Conservation (phyloP, 371 early-diverging fungal species). For the Mortierella sp. region DNA sequence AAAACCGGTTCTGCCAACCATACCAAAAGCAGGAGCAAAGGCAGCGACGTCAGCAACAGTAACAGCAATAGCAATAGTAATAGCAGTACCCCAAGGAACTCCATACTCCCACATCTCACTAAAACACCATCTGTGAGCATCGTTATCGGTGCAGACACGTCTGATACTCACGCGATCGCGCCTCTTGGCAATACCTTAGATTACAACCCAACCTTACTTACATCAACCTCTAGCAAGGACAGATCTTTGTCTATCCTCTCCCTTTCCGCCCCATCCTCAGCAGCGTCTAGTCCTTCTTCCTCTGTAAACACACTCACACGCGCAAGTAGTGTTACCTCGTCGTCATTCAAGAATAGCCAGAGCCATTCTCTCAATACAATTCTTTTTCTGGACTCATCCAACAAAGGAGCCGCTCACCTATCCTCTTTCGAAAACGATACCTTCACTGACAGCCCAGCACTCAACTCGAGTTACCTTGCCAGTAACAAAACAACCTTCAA, state of each 20-base stretch:
- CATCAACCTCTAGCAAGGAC: conserved; percentile 21
- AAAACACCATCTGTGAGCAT: conserved; percentile 30
- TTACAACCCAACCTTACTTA: conserved; percentile 25
- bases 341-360: conserved; percentile 26
- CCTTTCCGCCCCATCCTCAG: conserved; percentile 34
- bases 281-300: conserved; percentile 43
- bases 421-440: conserved; percentile 66
- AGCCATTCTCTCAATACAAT: conserved; percentile 18
- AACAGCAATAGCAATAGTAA: conserved; percentile 13
- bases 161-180: conserved; percentile 7
- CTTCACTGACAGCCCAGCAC: conserved; percentile 64
- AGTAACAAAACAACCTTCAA: conserved; percentile 63
- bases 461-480: conserved; percentile 63
- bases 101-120: conserved; percentile 3
- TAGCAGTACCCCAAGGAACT: conserved; percentile 37
- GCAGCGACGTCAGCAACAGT: neutral
- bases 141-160: conserved; percentile 23
- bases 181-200: conserved; percentile 1
- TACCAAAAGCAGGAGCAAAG: neutral
- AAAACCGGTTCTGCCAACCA: conserved; percentile 2
- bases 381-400: conserved; percentile 44
- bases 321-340: conserved; percentile 37
- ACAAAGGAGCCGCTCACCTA: conserved; percentile 60
- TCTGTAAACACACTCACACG: conserved; percentile 47
- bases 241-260: conserved; percentile 31